Evolutionary conservation across 352 stramenopile genomes (phyloP).

Genomic region (Phytophthora kernoviae): DNA sequence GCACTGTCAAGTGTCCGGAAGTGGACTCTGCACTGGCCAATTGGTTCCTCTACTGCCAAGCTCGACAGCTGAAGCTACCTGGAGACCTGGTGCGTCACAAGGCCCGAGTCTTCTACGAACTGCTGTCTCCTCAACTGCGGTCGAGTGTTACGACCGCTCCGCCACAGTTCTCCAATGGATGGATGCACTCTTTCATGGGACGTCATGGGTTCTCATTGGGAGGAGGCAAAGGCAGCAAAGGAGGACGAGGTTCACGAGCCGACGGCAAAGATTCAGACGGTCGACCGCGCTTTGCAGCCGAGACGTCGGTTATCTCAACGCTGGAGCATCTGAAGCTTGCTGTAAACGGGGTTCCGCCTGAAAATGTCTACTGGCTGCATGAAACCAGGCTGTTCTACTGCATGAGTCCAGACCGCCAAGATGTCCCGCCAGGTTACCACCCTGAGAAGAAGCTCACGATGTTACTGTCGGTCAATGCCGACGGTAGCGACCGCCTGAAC

Average conservation of each 20-base stretch:
- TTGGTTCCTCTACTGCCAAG: constrained; percentile 81
- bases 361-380: constrained; percentile 80
- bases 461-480: constrained; percentile 66
- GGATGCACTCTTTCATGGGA: constrained; percentile 85
- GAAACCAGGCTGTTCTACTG: constrained; percentile 66
- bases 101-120: constrained; percentile 66
- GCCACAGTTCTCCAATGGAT: constrained; percentile 88
- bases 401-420: constrained; percentile 39
- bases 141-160: constrained; percentile 37
- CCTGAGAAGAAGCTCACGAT: constrained; percentile 59
- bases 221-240: constrained; percentile 30
- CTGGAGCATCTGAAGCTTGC: constrained; percentile 50
- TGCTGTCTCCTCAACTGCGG: constrained; percentile 51
- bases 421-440: constrained; percentile 29
- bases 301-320: constrained; percentile 52
- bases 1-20: constrained; percentile 76
- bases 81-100: constrained; percentile 82
- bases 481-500: constrained; percentile 71
- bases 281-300: constrained; percentile 27
- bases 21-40: constrained; percentile 82
- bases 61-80: constrained; percentile 56
- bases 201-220: constrained; percentile 66
- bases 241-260: constrained; percentile 15
- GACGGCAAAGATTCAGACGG: constrained; percentile 25
- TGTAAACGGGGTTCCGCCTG: constrained; percentile 46